Evolutionary conservation across 2,329 filamentous ascomycete species (phyloP), one percentile per base, ranked within the genome.

Genomic region (Lecanicillium sp.): DNA sequence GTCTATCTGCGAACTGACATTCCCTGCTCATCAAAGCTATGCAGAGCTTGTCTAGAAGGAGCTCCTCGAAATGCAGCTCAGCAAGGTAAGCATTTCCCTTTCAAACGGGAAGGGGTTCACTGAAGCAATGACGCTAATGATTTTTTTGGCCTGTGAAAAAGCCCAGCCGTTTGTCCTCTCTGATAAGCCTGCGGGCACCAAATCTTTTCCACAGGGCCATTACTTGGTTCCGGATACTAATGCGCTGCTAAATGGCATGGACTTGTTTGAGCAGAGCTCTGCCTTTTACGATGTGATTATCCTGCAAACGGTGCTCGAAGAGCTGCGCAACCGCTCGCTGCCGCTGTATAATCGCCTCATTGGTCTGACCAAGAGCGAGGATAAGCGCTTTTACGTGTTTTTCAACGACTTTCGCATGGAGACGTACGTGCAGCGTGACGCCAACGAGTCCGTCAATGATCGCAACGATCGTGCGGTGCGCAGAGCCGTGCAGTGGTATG

Each of bases 401-500:
- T 96, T 96, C 75, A 98, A 98, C 59, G 92, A 98, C 53, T 98
- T 98, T 56, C 78, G 90, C 37, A 70, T 89, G 29, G 94, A 98
- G 60, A 98, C 92, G 0, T 85, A 95, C 54, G 77, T 95, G 34
- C 65, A 74, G 19, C 75, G 92, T 45, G 74, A 80, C 15, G 61
- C 72, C 5, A 82, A 85, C 28, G 92, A 98, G 66, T 83, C 78
- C 3, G 92, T 98, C 62, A 98, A 98, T 57, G 92, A 98, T 59
- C 77, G 92, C 39, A 98, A 98, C 55, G 94, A 98, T 59, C 80
- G 89, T 45, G 88, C 92, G 32, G 86, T 98, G 20, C 75, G 92
- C 34, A 77, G 73, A 50, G 87, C 90, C 2, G 87, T 89, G 37
- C 77, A 80, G 53, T 98, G 92, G 92, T 98, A 98, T 58, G 74